Evolutionary conservation across 2,329 filamentous ascomycete genomes (phyloP), one percentile per base, ranked within the genome.

Genomic region (Raffaelea ambrosiae): DNA sequence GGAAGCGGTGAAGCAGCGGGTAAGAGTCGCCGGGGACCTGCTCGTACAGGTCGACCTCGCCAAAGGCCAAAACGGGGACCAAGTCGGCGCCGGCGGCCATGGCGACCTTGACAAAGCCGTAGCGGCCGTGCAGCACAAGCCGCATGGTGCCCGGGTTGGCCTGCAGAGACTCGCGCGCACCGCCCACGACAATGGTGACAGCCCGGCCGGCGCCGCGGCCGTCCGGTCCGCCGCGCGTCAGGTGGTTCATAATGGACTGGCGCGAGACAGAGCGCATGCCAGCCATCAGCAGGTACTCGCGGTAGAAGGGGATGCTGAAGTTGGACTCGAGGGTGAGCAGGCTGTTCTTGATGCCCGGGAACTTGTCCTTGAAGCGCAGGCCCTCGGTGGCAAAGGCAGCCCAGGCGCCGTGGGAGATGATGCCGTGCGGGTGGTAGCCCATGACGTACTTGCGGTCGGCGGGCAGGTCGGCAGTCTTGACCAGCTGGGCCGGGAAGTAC

Each of bases 401-500:
- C 69, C 91, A 96, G 0, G 90, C 91, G n/a, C 91, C 93, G 58
- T 96, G 88, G 5, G 86, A 93, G 59, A 98, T 96, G 64, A 98
- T 97, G 21, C 93, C 55, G 61, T 98, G 93, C 0, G 93, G 93
- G 59, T 97, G 93, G 64, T 97, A 97, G 40, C 91, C 91, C 58
- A 98, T 89, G 53, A 98, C 89, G 68, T 97, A 98, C 66, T 95
- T 95, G 53, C 89, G 76, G 1, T 84, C 88, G 0, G 88, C 77
- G 20, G 86, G 78, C 7, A 98, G 77, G 48, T 84, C 76, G 55
- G 85, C 77, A 4, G 88, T 93, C 55, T 93, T 88, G 69, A 97
- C 89, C 36, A 98, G 75, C 48, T 78, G 79, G 43, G 89, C 88
- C 4, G 93, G 93, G 61, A 94, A 98, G 70, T 97, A 98, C 16